A percentile compares a stretch with the other conserved stretches of the same genome.
Evolutionary conservation across 148 eudicot genomes (phyloP).

Genomic region (Cornus suecica): DNA sequence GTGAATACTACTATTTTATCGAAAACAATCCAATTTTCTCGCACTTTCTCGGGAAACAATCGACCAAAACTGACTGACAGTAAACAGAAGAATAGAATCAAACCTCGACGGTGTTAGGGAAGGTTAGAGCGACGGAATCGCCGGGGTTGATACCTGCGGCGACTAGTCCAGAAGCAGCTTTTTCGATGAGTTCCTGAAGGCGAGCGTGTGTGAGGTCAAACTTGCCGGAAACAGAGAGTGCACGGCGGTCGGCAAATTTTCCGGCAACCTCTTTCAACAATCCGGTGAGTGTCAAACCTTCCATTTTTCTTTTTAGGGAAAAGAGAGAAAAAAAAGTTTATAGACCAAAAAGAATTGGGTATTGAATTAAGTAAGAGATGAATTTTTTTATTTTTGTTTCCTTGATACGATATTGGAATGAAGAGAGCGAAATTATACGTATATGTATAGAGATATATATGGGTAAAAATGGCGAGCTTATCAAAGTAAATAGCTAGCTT

Average conservation of each 20-base stretch:
- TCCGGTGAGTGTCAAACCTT: slow-evolving; percentile 60
- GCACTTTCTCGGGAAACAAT: not conserved
- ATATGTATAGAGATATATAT: no score
- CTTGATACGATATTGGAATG: not conserved
- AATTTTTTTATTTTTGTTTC: no score
- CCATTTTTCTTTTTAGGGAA: slow-evolving; percentile 28
- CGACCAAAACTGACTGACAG: not conserved
- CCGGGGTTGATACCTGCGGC: slow-evolving; percentile 67
- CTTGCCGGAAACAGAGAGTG: slow-evolving; percentile 66
- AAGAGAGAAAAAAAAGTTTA: not conserved
- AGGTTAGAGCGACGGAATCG: slow-evolving; percentile 85
- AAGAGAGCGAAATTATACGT: not conserved
- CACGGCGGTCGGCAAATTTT: slow-evolving; percentile 57
- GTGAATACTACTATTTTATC: no score
- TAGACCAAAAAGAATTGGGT: not conserved
- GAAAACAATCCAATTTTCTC: no score
- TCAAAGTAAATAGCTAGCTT: no score
- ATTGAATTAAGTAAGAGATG: no score
- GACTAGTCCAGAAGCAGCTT: slow-evolving; percentile 50
- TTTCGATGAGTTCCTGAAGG: slow-evolving; percentile 45
- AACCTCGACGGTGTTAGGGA: slow-evolving; percentile 90
- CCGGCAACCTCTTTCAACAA: slow-evolving; percentile 49
- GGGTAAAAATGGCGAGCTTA: no score
- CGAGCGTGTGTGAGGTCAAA: slow-evolving; percentile 57
- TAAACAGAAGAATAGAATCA: not conserved